A percentile compares a stretch with the other conserved stretches of the same genome.
Conservation (phyloP, 1,284 basidiomycete species). For the Takashimella koratensis region DNA sequence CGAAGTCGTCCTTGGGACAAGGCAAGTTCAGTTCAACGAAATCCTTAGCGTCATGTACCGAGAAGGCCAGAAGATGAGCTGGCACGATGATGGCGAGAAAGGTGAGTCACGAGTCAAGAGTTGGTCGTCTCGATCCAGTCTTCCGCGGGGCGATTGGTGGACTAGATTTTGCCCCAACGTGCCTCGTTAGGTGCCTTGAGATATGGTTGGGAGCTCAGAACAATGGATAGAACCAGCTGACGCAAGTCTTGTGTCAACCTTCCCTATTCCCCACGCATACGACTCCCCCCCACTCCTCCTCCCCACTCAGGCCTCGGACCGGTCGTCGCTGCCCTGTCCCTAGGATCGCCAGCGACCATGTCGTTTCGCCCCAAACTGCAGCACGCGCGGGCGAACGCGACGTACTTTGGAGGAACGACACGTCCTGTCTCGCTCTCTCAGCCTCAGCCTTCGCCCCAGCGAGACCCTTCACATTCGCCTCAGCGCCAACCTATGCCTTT, state of each 20-base stretch:
- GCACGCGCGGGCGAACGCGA: slow-evolving; percentile 2
- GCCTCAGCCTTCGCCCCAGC: neutral
- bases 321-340: slow-evolving; percentile 36
- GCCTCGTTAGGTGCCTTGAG: neutral
- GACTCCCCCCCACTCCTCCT: neutral
- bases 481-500: too few species aligned
- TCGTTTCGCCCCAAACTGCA: slow-evolving; percentile 30
- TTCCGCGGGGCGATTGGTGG: too few species aligned
- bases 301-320: slow-evolving; percentile 33
- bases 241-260: too few species aligned
- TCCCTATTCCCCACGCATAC: too few species aligned
- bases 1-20: slow-evolving; percentile 12
- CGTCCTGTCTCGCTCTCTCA: too few species aligned
- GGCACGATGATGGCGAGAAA: slow-evolving; percentile 45
- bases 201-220: too few species aligned
- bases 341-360: slow-evolving; percentile 37
- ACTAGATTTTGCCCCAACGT: neutral
- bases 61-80: slow-evolving; percentile 47
- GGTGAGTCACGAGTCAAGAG: slow-evolving; percentile 18
- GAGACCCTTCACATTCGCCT: neutral
- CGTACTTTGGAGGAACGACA: too few species aligned
- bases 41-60: slow-evolving; percentile 42
- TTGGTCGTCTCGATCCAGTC: too few species aligned
- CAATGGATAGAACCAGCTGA: too few species aligned
- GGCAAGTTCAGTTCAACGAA: slow-evolving; percentile 37